Base-by-base conservation (phyloP, 2,329 filamentous ascomycete species). In the Cryphonectria radicalis region DNA sequence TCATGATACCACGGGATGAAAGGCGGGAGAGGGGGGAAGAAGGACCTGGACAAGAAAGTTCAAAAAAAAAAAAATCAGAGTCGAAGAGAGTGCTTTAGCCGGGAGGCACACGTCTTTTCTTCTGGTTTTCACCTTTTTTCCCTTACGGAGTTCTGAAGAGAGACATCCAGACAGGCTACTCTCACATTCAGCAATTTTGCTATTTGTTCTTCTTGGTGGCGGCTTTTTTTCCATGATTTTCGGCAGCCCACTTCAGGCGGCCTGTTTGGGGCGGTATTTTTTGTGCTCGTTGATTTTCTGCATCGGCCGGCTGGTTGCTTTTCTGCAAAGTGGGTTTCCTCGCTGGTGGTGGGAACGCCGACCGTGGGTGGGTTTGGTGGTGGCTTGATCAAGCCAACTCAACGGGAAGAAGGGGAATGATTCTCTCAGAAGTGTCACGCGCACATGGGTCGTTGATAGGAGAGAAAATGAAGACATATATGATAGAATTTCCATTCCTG, bases 1-100 rank as follows among this genome's bases (percentile, higher is more conserved):
- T 60, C 64, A 72, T 72, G 70, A 72, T 72, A 72, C 68, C 64
- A 53, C 64, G 43, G 46, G 43, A 65, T 35, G 64, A 66, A 17
- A 66, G 63, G 17, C 43, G n/a, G 25, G 25, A 43, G 28, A 5
- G 37, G 37, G 37, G n/a, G 13, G 25, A 66, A 37, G 42, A 65
- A 46, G 42, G 63, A 13, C 63, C 42, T 50, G 46, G 32, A 37
- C 28, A 19, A 50, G 32, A n/a, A 66, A 66, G 22, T 37, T 40
- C 0, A 10, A 55, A 14, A 42, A 42, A 32, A 10, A 55, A n/a
- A 42, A 42, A n/a, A n/a, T n/a, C n/a, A n/a, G 13, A 25, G 28
- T 55, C 25, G 3, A 17, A 43, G 46, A 14, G 22, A 5, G 22
- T 42, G 25, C 46, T 66, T 17, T 32, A 65, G 25, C 4, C 40